Base-by-base conservation (phyloP, 225 moss, liverwort and hornwort genomes). In the Climacium dendroides region DNA sequence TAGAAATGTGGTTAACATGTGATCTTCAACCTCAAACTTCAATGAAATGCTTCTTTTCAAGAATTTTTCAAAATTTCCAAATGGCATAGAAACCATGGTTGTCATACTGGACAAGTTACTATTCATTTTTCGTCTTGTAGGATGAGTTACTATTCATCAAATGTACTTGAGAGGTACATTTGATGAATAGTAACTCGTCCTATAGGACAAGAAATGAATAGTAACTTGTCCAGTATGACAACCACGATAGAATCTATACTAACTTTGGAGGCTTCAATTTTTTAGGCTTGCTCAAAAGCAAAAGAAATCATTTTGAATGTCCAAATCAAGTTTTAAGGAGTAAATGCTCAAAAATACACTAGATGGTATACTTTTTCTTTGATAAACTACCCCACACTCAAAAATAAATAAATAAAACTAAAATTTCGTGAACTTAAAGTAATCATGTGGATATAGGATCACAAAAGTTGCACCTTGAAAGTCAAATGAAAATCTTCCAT, bases 21-120 rank as follows among this genome's bases (percentile, higher is more conserved):
- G 5, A 13, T 39, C 13, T 4, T 39, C 6, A 13, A 39, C 23
- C 24, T 69, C 69, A 69, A n/a, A 69, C 39, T 39, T 37, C 67
- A 66, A n/a, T 66, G 20, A 66, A 66, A 37, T 67, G 37, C 13
- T 37, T 13, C 3, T 37, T 22, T 67, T 37, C 13, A 67, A 7
- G 13, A 67, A 37, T 37, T 67, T 67, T 23, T 34, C 6, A 12
- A 23, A 37, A 67, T 6, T 67, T 67, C 12, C 4, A 22, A 23
- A 1, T 23, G 7, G 2, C 1, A 0, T 37, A 37, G 4, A 37
- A 37, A 37, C 37, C 13, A 67, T n/a, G n/a, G n/a, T n/a, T n/a
- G n/a, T n/a, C n/a, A n/a, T n/a, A n/a, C n/a, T n/a, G n/a, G n/a
- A n/a, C n/a, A n/a, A n/a, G n/a, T n/a, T n/a, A n/a, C n/a, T n/a